Evolutionary conservation across 202 grass and related monocot species (phyloP).

Genomic region (Brachypodium distachyon): DNA sequence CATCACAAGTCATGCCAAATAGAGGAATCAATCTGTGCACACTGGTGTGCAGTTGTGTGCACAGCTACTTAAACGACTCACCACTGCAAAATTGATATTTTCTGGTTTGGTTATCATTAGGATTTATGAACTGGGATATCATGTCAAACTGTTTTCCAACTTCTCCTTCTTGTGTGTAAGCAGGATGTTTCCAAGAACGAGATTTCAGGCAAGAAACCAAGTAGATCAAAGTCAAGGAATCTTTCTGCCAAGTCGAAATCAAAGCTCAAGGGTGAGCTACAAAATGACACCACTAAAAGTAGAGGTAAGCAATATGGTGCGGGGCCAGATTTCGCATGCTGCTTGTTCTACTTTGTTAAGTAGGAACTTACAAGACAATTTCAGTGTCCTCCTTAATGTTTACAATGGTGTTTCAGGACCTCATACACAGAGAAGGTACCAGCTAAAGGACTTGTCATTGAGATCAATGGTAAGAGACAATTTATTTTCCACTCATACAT

Average conservation of each 20-base stretch:
- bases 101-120: neutral
- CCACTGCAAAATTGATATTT: neutral
- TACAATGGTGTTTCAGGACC: conserved; percentile 10
- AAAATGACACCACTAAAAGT: conserved; percentile 3
- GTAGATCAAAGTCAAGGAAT: conserved; percentile 36
- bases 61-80: neutral
- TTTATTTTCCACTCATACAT: neutral
- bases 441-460: conserved; percentile 17
- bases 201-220: conserved; percentile 3
- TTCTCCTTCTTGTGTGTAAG: neutral
- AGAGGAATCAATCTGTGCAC: neutral
- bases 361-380: neutral
- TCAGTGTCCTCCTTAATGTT: neutral
- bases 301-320: conserved; percentile 4
- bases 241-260: conserved; percentile 28
- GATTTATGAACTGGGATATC: neutral
- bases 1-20: neutral
- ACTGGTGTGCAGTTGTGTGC: neutral
- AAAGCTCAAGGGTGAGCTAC: conserved; percentile 19
- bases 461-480: conserved; percentile 1
- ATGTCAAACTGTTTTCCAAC: neutral
- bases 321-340: neutral
- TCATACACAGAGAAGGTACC: neutral
- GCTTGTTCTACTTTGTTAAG: neutral
- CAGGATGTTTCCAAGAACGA: conserved; percentile 45